Evolutionary conservation across 331 rosid species (phyloP), one percentile per base, ranked within the genome.

Genomic region (Rosa hybrid): DNA sequence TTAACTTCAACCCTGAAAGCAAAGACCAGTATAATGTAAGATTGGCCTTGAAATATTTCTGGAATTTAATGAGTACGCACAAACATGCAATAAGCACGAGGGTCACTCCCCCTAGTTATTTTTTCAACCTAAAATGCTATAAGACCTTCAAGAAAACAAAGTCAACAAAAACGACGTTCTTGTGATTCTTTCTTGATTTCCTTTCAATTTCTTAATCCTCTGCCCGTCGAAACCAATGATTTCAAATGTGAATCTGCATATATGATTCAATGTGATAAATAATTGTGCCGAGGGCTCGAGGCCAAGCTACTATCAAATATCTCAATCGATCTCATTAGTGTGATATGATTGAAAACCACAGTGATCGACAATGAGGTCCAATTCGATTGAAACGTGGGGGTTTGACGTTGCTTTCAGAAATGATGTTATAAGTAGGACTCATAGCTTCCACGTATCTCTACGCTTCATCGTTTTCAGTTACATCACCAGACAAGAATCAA

Each of bases 391-490:
- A 70, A 81, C 81, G 57, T 76, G 63, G 81, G 71, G 68, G 81
- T 81, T 81, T 81, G 23, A 53, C 73, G 69, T 81, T 54, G 75
- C 68, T 81, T 69, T 81, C 81, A 81, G 38, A n/a, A 69, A 30
- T 76, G 38, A 69, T 57, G 70, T 23, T 23, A 10, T 21, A 75
- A 75, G 56, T 42, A 42, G 70, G 78, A 75, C 30, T 21, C 48
- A 68, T 68, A 75, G 54, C 84, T 76, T 81, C 25, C 70, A 76
- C 84, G 84, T 57, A 27, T 30, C 57, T 69, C 49, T 46, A 76
- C 75, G 38, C 77, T 75, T 23, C 56, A 44, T 18, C 59, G 17
- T 75, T 67, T 53, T 75, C 68, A 68, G 69, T 57, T 57, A 16
- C 42, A 39, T 39, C 56, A 41, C 56, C 63, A 57, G 27, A 69